These are phyloP conservation scores for Clarkia xantiana DNA, from an alignment of 345 rosid species.

Conservation along the genomic window DNA sequence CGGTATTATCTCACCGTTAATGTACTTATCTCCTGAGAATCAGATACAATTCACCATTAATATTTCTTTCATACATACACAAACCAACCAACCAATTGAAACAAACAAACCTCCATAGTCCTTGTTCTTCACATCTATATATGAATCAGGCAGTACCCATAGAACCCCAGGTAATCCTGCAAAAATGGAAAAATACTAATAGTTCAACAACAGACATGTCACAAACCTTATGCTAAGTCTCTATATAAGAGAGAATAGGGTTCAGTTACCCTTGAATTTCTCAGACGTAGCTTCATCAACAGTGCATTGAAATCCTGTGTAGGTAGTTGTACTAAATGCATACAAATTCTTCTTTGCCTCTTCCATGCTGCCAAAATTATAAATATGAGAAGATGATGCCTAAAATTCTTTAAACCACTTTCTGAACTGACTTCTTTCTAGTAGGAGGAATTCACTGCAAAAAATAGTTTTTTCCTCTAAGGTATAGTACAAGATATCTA, in stretches of 20 bases:
- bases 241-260: too few relatives aligned
- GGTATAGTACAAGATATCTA: too few relatives aligned
- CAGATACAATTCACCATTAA: too few relatives aligned
- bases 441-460: too few relatives aligned
- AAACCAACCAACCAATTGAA: too few relatives aligned
- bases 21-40: conserved; percentile 78
- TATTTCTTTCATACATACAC: too few relatives aligned
- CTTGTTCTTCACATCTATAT: conserved; percentile 90
- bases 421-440: too few relatives aligned
- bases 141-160: conserved; percentile 95
- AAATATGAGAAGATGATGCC: too few relatives aligned
- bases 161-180: conserved; percentile 95
- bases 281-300: conserved; percentile 73
- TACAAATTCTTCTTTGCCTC: conserved; percentile 96
- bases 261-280: conserved; percentile 61
- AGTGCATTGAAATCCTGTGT: conserved; percentile 91
- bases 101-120: conserved; percentile 76
- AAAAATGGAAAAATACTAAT: not conserved
- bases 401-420: too few relatives aligned
- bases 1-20: conserved; percentile 87
- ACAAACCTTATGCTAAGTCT: too few relatives aligned
- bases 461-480: too few relatives aligned
- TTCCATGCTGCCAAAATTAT: conserved; percentile 55
- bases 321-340: conserved; percentile 86
- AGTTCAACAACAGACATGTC: not conserved